These are phyloP conservation scores for Rhododendron williamsianum DNA, from an alignment of 148 eudicot genomes.

Conservation along the genomic window DNA sequence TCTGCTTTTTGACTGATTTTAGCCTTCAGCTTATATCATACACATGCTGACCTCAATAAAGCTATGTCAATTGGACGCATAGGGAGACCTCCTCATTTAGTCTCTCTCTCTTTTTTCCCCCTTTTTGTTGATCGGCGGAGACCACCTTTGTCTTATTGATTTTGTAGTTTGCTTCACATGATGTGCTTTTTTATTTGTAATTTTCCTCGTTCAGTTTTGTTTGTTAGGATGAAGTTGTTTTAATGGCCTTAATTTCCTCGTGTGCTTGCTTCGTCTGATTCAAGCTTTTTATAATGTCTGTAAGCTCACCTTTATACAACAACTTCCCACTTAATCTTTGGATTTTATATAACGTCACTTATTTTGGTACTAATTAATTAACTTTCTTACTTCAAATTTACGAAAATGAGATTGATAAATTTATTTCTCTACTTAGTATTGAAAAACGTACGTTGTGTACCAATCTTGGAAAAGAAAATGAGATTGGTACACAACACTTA, in stretches of 20 bases:
- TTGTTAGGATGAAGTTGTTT: neutral
- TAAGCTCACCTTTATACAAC: neutral
- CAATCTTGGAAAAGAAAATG: too few species aligned
- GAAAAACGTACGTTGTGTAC: too few species aligned
- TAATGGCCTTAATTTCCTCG: neutral
- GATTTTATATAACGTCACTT: neutral
- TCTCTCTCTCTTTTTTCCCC: neutral
- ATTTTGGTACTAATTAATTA: neutral
- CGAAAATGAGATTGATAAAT: neutral
- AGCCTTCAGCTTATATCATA: neutral
- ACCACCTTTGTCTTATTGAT: neutral
- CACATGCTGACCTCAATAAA: neutral
- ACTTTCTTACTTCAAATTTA: neutral
- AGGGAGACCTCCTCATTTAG: neutral
- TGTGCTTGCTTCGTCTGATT: neutral
- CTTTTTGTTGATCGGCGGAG: neutral
- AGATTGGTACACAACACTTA: too few species aligned
- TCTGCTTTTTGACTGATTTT: neutral
- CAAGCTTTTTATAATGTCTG: neutral
- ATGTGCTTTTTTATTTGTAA: neutral
- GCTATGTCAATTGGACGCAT: neutral
- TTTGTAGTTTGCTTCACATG: neutral
- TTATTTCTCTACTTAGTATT: too few species aligned
- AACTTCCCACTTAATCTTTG: neutral
- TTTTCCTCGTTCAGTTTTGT: neutral